Evolutionary conservation across 768 basidiomycete species (phyloP), one percentile per base, ranked within the genome.

Genomic region (Obba rivulosa): DNA sequence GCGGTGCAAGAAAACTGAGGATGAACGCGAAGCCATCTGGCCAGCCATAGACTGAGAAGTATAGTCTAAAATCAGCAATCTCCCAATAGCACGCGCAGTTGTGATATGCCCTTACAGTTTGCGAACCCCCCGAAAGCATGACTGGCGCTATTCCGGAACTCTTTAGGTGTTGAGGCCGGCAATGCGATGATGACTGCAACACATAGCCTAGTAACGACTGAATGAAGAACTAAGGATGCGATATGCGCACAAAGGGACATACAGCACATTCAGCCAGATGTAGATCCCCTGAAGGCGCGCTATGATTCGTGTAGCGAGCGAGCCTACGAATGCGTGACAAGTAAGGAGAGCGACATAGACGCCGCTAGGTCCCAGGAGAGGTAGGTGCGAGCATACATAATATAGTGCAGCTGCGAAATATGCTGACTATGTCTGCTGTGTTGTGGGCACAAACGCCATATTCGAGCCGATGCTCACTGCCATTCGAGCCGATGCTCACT

Each of bases 121-220:
- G 72, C 66, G 47, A 83, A 86, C 42, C 80, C 72, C n/a, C 79
- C 76, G 7, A 88, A 69, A 0, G 81, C 84, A 48, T 76, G 83
- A 17, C 72, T 70, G 1, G 82, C 78, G 2, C 65, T 74, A 59
- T 87, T 89, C 53, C 67, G 77, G 45, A 80, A 72, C 41, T 78
- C 74, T 18, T 64, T 65, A 3, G 83, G 82, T 4, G 84, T 83
- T 3, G 80, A 76, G 18, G 69, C 76, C 1, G 85, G 86, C 2
- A 89, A 69, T 9, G 76, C 83, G 45, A 71, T 63, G 44, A 71
- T 65, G 37, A 65, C 47, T 0, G 63, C 68, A 9, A 65, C 43
- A 28, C 57, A 59, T 8, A 63, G 49, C 4, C 63, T 65, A 31
- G 13, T 13, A 14, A 9, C 11, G 7, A 13, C 14, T 21, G 4